Evolutionary conservation across 2,329 filamentous ascomycete species (phyloP).

Genomic region (Lizonia empirigonia): DNA sequence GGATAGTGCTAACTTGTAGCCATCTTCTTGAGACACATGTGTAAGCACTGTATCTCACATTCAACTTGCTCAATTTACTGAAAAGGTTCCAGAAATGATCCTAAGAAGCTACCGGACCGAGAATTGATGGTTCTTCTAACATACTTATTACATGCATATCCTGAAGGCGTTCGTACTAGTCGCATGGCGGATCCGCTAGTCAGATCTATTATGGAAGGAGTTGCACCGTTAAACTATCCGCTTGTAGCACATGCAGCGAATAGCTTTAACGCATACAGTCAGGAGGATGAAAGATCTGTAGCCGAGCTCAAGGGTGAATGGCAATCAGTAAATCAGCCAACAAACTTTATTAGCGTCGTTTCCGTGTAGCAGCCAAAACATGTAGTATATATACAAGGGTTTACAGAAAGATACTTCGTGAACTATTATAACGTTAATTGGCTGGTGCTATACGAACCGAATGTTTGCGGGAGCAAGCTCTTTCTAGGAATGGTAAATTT

Average conservation of each 20-base stretch:
- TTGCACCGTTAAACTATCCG: too few relatives aligned
- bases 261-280: too few relatives aligned
- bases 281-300: too few relatives aligned
- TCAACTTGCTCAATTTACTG: too few relatives aligned
- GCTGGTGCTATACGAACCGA: neutral
- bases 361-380: neutral
- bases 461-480: neutral
- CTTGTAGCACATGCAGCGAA: too few relatives aligned
- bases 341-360: neutral
- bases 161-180: too few relatives aligned
- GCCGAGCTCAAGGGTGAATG: neutral
- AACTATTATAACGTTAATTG: neutral
- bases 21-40: too few relatives aligned
- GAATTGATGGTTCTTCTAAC: neutral
- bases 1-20: too few relatives aligned
- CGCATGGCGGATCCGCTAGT: too few relatives aligned
- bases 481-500: neutral
- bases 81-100: too few relatives aligned
- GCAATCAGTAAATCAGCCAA: neutral
- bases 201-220: too few relatives aligned
- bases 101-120: neutral
- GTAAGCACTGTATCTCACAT: too few relatives aligned
- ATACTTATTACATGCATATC: neutral
- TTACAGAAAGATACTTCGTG: neutral
- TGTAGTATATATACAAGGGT: neutral